These are phyloP conservation scores for Aureobasidium mangrovei DNA, from an alignment of 2,329 filamentous ascomycete genomes.

Conservation along the genomic window DNA sequence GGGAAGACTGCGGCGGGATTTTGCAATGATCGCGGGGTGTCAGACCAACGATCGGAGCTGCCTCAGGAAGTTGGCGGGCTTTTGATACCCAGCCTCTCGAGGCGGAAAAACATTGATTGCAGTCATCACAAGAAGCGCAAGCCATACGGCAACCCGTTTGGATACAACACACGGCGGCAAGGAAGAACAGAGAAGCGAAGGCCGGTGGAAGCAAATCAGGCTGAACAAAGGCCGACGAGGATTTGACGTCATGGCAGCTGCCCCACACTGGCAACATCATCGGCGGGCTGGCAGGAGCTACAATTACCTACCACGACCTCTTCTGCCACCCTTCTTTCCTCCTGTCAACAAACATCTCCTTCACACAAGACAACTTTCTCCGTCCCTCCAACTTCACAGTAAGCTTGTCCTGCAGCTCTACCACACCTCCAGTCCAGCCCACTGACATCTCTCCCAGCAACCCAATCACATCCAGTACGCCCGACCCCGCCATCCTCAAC, in stretches of 20 bases:
- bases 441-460: neutral
- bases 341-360: slow-evolving; percentile 10
- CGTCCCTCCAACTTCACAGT: neutral
- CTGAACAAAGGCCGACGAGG: slow-evolving; percentile 6
- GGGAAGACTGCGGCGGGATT: neutral
- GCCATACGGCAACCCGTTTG: too few species aligned
- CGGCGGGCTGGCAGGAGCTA: slow-evolving; percentile 2
- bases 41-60: too few species aligned
- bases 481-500: slow-evolving; percentile 15
- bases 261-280: slow-evolving; percentile 11
- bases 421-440: neutral
- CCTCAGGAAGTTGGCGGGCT: too few species aligned
- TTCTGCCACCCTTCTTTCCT: slow-evolving; percentile 1
- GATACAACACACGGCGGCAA: neutral
- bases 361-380: neutral
- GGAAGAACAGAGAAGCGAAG: neutral
- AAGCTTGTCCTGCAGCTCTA: neutral
- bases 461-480: slow-evolving; percentile 5
- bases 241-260: slow-evolving; percentile 4
- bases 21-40: too few species aligned
- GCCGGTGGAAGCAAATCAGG: neutral
- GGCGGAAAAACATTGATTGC: too few species aligned
- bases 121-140: too few species aligned
- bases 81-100: too few species aligned
- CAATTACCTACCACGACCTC: neutral